Base-by-base conservation (phyloP, 2,329 filamentous ascomycete genomes). In the Aspergillus novofumigatus region DNA sequence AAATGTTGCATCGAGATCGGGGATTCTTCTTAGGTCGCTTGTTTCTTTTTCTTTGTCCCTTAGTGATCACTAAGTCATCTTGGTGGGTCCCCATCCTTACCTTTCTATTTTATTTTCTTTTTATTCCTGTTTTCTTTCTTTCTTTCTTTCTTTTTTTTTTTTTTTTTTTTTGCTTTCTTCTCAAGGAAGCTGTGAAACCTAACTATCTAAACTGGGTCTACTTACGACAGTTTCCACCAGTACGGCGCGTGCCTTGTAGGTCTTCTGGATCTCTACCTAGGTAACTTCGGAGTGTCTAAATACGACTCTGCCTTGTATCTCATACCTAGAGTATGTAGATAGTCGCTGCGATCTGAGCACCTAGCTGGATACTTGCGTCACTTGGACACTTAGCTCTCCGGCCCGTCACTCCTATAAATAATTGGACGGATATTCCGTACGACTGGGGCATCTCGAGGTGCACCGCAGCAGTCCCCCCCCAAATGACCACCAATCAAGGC, bases 1-100 rank as follows among this genome's bases (percentile, higher is more conserved):
- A 49, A 52, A 50, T 21, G 47, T 55, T 59, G 58, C 53, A 61
- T 57, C 52, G 47, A 62, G 60, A 63, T 63, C 58, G 59, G 50
- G 56, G 49, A 54, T 58, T 59, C 61, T 44, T 21, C 17, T 44
- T 10, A 21, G 9, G 17, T 44, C 20, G 6, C 10, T 45, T 44
- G 5, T 38, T 41, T 58, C 25, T 52, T 20, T 17, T 52, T 26
- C 26, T 47, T 21, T 32, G 21, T 20, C 3, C 21, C n/a, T 45
- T 45, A 14, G n/a, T 23, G 8, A 20, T 11, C 41, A 20, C 41
- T 42, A 17, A 32, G 29, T 32, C 29, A 32, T 32, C 29, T 14
- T 14, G 7, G 3, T 11, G 41, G 17, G 8, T 44, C 14, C 17
- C 20, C 3, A 2, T 21, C 41, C 21, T 21, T 20, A 29, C 4